These are phyloP conservation scores for Aspergillus sclerotiicarbonarius DNA, from an alignment of 495 filamentous ascomycete genomes.

Conservation along the genomic window DNA sequence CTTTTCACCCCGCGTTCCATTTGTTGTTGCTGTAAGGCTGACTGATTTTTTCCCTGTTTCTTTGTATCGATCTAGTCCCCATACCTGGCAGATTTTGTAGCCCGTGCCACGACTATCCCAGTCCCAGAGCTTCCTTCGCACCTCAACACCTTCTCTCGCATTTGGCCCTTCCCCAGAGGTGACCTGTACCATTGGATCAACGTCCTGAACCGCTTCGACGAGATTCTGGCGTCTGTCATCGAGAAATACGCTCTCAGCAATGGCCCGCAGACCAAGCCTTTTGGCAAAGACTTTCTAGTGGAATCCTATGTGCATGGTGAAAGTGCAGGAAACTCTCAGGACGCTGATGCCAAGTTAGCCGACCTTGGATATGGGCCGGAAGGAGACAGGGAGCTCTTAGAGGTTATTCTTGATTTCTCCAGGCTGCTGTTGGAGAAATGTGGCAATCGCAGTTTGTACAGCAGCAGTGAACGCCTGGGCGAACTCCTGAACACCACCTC, in stretches of 20 bases:
- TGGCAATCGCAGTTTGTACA: slow-evolving; percentile 95
- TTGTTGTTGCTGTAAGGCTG: slow-evolving; percentile 17
- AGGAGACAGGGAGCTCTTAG: slow-evolving; percentile 76
- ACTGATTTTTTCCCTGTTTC: slow-evolving; percentile 28
- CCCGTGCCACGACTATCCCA: slow-evolving; percentile 62
- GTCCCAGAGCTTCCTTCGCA: slow-evolving; percentile 73
- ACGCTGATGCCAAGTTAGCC: slow-evolving; percentile 54
- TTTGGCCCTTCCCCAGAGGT: slow-evolving; percentile 95
- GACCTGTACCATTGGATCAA: slow-evolving; percentile 99
- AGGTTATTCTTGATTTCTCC: slow-evolving; percentile 79
- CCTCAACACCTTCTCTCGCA: slow-evolving; percentile 74
- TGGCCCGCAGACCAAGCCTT: slow-evolving; percentile 76
- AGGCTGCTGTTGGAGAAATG: slow-evolving; percentile 86
- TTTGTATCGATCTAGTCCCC: slow-evolving; percentile 63
- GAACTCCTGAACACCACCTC: slow-evolving; percentile 85
- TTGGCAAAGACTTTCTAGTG: slow-evolving; percentile 61
- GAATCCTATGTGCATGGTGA: slow-evolving; percentile 48
- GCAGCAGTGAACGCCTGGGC: slow-evolving; percentile 83
- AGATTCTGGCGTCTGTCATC: slow-evolving; percentile 76
- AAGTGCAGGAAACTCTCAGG: slow-evolving; percentile 37
- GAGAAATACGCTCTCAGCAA: slow-evolving; percentile 76
- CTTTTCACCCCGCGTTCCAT: slow-evolving; percentile 11
- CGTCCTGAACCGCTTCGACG: slow-evolving; percentile 90
- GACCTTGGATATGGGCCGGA: slow-evolving; percentile 63
- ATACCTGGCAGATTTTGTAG: slow-evolving; percentile 76